A percentile compares a stretch with the other conserved stretches of the same genome.
Evolutionary conservation across 495 filamentous ascomycete species (phyloP).

Genomic region (Aspergillus heteromorphus): DNA sequence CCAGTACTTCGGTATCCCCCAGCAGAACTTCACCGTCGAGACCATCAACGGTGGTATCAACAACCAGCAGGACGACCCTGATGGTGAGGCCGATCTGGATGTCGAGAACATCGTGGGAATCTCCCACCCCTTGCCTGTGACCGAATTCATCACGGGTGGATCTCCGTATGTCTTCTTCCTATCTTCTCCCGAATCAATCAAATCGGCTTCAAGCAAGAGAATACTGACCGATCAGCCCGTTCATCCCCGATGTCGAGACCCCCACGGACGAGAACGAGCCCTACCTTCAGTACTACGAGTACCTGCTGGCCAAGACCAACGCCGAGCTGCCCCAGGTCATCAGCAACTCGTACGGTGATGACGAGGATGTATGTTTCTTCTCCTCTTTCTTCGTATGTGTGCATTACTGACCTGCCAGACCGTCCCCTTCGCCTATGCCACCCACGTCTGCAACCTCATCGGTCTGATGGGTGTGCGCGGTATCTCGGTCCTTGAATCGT

Average conservation of each 20-base stretch:
- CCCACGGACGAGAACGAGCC: slow-evolving; percentile 58
- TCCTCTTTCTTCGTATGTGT: background rate
- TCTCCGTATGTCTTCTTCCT: slow-evolving; percentile 28
- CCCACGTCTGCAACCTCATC: slow-evolving; percentile 61
- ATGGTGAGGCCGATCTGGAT: slow-evolving; percentile 64
- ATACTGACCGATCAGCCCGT: slow-evolving; percentile 22
- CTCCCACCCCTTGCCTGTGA: slow-evolving; percentile 49
- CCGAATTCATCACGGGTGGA: slow-evolving; percentile 59
- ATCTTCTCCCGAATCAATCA: background rate
- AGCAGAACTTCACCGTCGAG: slow-evolving; percentile 52
- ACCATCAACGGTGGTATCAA: slow-evolving; percentile 51
- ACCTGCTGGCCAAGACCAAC: slow-evolving; percentile 49
- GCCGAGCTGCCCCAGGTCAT: slow-evolving; percentile 59
- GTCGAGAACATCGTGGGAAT: slow-evolving; percentile 57
- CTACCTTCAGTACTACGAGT: slow-evolving; percentile 59
- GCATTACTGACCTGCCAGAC: slow-evolving; percentile 36
- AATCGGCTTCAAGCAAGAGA: too few relatives aligned
- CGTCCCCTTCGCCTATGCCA: slow-evolving; percentile 59
- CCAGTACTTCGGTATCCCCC: slow-evolving; percentile 27
- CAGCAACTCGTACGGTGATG: slow-evolving; percentile 67
- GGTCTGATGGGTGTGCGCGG: slow-evolving; percentile 64
- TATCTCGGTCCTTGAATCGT: slow-evolving; percentile 57
- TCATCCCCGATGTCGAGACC: slow-evolving; percentile 54
- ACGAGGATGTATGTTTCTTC: slow-evolving; percentile 43
- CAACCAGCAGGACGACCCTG: slow-evolving; percentile 36